phyloP scores from a whole-genome alignment of 306 rosid species.

The Trifolium pratense region DNA sequence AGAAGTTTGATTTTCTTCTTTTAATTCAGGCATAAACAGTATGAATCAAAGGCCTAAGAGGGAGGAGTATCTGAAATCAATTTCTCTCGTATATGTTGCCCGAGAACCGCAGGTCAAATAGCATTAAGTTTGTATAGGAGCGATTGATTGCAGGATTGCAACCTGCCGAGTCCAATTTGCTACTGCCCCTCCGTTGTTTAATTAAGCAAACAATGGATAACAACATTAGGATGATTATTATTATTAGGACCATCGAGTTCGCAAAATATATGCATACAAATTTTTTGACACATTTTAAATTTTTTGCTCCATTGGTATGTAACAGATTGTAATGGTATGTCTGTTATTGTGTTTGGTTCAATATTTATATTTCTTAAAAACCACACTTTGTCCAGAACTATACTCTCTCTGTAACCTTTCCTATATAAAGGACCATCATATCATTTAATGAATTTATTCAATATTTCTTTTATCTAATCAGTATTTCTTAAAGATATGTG shows the following conservation, averaged over 20 bases:
- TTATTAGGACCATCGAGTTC: slow-evolving; percentile 14
- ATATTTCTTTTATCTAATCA: not conserved
- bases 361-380: too few relatives aligned
- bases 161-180: not conserved
- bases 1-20: slow-evolving; percentile 51
- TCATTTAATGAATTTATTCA: too few relatives aligned
- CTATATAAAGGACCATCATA: too few relatives aligned
- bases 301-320: not conserved
- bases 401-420: too few relatives aligned
- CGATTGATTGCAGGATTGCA: not conserved
- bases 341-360: not conserved
- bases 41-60: slow-evolving; percentile 56
- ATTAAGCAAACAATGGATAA: slow-evolving; percentile 37
- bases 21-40: slow-evolving; percentile 60
- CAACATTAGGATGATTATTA: slow-evolving; percentile 38
- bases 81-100: slow-evolving; percentile 60
- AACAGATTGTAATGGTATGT: not conserved
- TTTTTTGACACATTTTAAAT: slow-evolving; percentile 12
- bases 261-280: not conserved
- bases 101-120: slow-evolving; percentile 1
- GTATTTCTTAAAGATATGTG: not conserved
- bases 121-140: slow-evolving; percentile 19
- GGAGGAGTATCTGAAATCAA: slow-evolving; percentile 70
- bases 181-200: not conserved
- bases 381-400: too few relatives aligned